phyloP scores from a whole-genome alignment of 208 protist species.

The Trypanosoma brucei region DNA sequence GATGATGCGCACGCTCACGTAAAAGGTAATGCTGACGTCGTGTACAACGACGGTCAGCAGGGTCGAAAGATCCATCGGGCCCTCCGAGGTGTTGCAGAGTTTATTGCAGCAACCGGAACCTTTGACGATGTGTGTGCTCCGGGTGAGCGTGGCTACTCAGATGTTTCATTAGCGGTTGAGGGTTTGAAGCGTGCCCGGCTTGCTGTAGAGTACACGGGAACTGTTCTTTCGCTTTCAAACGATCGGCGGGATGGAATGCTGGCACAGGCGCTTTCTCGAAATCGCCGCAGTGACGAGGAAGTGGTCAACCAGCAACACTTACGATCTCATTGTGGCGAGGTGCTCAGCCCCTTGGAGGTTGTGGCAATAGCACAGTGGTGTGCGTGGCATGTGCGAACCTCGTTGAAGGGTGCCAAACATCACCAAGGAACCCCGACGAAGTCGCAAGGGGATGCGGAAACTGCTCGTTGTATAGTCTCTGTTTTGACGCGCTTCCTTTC shows the following conservation, averaged over 20 bases:
- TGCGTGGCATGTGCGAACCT: constrained; percentile 11
- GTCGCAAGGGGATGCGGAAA: background rate
- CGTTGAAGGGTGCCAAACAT: constrained; percentile 3
- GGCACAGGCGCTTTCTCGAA: constrained; percentile 6
- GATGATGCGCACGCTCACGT: no score
- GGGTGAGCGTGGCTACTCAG: constrained; percentile 1
- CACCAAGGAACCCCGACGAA: background rate
- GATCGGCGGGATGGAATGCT: constrained; percentile 1
- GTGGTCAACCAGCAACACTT: no score
- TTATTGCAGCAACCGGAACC: constrained; percentile 20
- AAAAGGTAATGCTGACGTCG: no score
- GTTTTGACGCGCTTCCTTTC: constrained; percentile 9
- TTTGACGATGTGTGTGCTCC: constrained; percentile 1
- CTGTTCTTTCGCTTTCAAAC: constrained; percentile 10
- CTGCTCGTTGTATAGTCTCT: background rate
- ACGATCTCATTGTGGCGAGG: background rate
- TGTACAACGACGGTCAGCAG: background rate
- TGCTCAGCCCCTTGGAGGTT: constrained; percentile 26
- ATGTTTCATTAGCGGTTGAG: constrained; percentile 3
- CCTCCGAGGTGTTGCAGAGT: constrained; percentile 15
- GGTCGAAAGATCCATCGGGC: background rate
- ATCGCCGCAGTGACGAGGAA: background rate
- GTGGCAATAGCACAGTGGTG: constrained; percentile 37
- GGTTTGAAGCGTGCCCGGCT: constrained; percentile 8
- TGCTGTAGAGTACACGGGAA: constrained; percentile 11